A percentile compares a stretch with the other conserved stretches of the same genome.
phyloP scores from a whole-genome alignment of 2,329 filamentous ascomycete genomes.

The Phialophora macrospora region DNA sequence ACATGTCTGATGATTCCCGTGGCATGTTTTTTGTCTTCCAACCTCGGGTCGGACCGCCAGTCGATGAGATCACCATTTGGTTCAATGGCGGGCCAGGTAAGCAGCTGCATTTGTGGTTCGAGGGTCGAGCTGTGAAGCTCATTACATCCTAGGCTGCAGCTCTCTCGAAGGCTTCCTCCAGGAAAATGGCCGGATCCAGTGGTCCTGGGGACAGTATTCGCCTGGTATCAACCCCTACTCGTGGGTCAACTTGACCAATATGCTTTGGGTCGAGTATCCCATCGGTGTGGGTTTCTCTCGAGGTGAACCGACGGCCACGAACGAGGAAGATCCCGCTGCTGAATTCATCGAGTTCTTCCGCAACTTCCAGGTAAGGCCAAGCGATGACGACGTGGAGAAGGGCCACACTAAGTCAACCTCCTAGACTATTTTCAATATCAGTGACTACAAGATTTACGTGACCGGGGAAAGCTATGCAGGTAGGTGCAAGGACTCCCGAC shows the following conservation, averaged over 20 bases:
- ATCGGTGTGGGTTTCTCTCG: constrained; percentile 36
- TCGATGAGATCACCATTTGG: constrained; percentile 37
- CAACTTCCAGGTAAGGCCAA: constrained; percentile 50
- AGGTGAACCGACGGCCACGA: constrained; percentile 49
- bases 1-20: constrained; percentile 30
- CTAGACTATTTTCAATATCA: constrained; percentile 45
- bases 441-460: constrained; percentile 59
- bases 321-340: constrained; percentile 53
- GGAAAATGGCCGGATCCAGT: constrained; percentile 44
- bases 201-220: constrained; percentile 39
- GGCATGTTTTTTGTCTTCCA: constrained; percentile 37
- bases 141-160: constrained; percentile 27
- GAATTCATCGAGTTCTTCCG: constrained; percentile 59
- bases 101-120: background rate
- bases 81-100: constrained; percentile 39
- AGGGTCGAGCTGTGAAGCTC: background rate
- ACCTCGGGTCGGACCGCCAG: constrained; percentile 36
- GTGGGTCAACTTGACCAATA: constrained; percentile 50
- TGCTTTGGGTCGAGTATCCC: constrained; percentile 42
- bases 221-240: constrained; percentile 42
- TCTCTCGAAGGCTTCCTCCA: constrained; percentile 43
- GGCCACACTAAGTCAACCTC: constrained; percentile 42
- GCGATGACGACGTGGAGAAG: background rate
- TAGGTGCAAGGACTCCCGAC: background rate
- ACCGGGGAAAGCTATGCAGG: constrained; percentile 60